Base-by-base conservation (phyloP, 495 filamentous ascomycete genomes). In the Bryoglossum gracile region DNA sequence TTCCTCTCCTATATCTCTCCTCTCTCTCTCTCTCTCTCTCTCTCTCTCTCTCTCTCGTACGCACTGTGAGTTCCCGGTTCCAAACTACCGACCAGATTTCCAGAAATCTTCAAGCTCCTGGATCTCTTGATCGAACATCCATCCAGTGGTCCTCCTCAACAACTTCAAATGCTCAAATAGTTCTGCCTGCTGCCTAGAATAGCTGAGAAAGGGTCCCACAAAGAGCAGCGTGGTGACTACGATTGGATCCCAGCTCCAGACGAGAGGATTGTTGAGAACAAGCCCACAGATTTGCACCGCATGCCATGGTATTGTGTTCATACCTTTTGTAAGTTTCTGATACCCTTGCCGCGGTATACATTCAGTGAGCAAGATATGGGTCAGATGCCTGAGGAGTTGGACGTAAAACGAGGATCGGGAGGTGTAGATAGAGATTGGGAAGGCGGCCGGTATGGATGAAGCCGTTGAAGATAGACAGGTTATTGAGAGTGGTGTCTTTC, bases 221-320 rank as follows among this genome's bases (percentile, higher is more conserved):
- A 19, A 46, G 10, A 46, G 24, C 16, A 46, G 18, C 16, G 44
- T 17, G 3, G 44, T 32, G 10, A 46, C 13, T 16, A 37, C 32
- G 10, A 46, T 32, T 11, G 44, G 44, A 46, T 46, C 44, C 14
- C 18, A 25, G 19, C 16, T 22, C 44, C 44, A 46, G 30, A 36
- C 14, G 10, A 46, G 9, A n/a, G 16, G 11, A 24, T 46, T 46
- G 18, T 32, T 46, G 10, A 46, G n/a, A 1, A 18, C 28, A n/a
- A 46, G 18, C 10, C 30, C 44, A 14, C 44, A 46, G 18, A 46
- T 18, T 23, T 46, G 44, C 2, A 46, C 16, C 2, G 44, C 44
- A 24, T 46, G 44, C 44, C 44, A 46, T 4, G 44, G 16, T 21
- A 17, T 18, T 4, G 44, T 46, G 9, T 46, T 46, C 13, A 46